Conservation (phyloP, 352 stramenopile species). For the Thalassiosira exigua region DNA sequence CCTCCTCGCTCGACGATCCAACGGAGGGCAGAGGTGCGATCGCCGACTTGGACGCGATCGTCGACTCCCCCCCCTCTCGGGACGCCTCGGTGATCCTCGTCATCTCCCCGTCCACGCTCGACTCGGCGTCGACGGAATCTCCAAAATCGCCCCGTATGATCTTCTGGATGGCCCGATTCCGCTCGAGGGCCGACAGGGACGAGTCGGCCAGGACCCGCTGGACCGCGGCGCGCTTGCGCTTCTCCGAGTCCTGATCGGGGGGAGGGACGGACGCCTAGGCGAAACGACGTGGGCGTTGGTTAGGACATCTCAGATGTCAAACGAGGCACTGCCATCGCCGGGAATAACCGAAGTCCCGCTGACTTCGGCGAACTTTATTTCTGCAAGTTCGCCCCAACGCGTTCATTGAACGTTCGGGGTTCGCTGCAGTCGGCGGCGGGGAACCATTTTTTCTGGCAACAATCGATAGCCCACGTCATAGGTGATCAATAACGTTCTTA, state of each 20-base stretch:
- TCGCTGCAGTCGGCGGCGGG: too few species aligned
- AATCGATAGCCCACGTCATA: too few species aligned
- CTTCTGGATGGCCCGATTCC: conserved; percentile 7
- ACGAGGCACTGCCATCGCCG: too few species aligned
- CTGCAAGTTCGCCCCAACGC: too few species aligned
- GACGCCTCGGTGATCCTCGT: conserved; percentile 11
- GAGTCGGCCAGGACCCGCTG: background rate
- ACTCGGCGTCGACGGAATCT: background rate
- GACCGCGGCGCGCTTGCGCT: background rate
- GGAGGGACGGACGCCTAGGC: background rate
- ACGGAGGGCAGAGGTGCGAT: conserved; percentile 1
- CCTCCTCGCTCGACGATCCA: conserved; percentile 13
- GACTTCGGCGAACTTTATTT: too few species aligned
- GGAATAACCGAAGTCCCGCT: too few species aligned
- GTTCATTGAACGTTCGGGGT: too few species aligned
- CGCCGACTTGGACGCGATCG: conserved; percentile 6
- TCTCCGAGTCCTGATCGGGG: background rate
- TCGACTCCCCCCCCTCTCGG: conserved; percentile 8
- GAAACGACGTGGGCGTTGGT: too few species aligned
- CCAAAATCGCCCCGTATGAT: conserved; percentile 25
- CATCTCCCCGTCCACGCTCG: background rate
- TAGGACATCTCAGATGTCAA: too few species aligned
- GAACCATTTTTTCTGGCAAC: too few species aligned
- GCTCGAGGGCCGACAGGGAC: background rate
- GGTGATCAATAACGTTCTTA: too few species aligned